Base-by-base conservation (phyloP, 495 filamentous ascomycete species). In the Podospora pseudocomata region DNA sequence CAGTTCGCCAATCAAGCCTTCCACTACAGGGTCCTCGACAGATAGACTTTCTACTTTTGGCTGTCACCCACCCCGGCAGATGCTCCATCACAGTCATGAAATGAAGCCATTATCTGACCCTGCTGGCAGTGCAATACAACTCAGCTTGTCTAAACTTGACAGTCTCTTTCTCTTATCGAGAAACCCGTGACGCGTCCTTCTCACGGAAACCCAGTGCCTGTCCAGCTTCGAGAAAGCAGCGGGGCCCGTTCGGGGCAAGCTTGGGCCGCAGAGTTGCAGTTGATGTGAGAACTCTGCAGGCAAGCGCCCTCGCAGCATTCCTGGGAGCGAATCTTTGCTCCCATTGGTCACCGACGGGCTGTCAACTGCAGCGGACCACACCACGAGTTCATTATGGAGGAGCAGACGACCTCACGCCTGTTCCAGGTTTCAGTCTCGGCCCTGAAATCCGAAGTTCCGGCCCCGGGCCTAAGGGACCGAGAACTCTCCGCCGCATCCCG, bases 361-460 rank as follows among this genome's bases (percentile, higher is more conserved):
- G 28, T 23, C 32, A 49, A 67, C 32, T 30, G 58, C 27, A 56
- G 20, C 54, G n/a, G 23, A 64, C 61, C 32, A 32, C n/a, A 53
- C 39, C 39, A 49, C 39, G 39, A 49, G 39, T 49, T 49, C 34
- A 11, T 39, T 11, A 39, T 39, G 34, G 9, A 49, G 13, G 39
- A 49, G 39, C 39, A 49, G 39, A 11, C 39, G 4, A 32, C 7
- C 39, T 13, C 3, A 20, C 19, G 18, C 19, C 19, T 27, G 56
- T 32, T 32, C 30, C 30, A 32, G 30, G 30, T 32, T 54, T 16
- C 61, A 20, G 18, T 53, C 16, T 34, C 67, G 39, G 55, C 39
- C 49, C 63, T 19, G 11, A 55, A 56, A 61, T 65, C 63, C 67
- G 67, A 62, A 58, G 28, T 56, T 58, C 63, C 63, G 57, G n/a